These are phyloP conservation scores for Rhodotorula sp. DNA, from an alignment of 1,284 basidiomycete species.

Conservation along the genomic window DNA sequence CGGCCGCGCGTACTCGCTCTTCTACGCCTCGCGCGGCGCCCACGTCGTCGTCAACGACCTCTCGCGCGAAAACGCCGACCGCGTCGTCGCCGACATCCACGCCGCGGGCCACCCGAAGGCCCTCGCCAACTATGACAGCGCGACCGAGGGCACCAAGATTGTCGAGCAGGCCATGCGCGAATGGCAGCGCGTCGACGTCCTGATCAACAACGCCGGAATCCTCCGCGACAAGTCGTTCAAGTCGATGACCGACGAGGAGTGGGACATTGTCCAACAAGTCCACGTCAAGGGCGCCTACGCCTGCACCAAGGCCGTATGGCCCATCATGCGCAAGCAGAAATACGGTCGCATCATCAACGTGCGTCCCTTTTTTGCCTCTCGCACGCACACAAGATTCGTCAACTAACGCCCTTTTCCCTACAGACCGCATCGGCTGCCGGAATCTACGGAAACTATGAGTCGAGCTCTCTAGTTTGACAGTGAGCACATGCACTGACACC, in stretches of 20 bases:
- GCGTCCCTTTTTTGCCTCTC: not conserved
- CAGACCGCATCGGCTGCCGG: conserved; percentile 81
- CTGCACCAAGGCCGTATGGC: conserved; percentile 97
- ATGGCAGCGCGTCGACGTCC: conserved; percentile 74
- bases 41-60: conserved; percentile 97
- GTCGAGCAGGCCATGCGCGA: conserved; percentile 76
- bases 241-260: conserved; percentile 53
- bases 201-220: conserved; percentile 95
- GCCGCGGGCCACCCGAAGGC: conserved; percentile 72
- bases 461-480: not conserved
- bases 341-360: conserved; percentile 85
- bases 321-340: conserved; percentile 75
- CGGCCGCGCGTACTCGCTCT: conserved; percentile 83
- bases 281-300: conserved; percentile 93
- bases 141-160: conserved; percentile 82
- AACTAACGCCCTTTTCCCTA: not conserved
- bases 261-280: conserved; percentile 60
- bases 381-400: not conserved
- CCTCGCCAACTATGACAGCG: conserved; percentile 81
- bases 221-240: conserved; percentile 62
- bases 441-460: conserved; percentile 60
- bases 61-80: conserved; percentile 81
- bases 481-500: too few relatives aligned
- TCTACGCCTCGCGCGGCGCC: conserved; percentile 87
- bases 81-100: conserved; percentile 86